Conservation (phyloP, 2,329 filamentous ascomycete genomes). For the Fusarium tricinctum region DNA sequence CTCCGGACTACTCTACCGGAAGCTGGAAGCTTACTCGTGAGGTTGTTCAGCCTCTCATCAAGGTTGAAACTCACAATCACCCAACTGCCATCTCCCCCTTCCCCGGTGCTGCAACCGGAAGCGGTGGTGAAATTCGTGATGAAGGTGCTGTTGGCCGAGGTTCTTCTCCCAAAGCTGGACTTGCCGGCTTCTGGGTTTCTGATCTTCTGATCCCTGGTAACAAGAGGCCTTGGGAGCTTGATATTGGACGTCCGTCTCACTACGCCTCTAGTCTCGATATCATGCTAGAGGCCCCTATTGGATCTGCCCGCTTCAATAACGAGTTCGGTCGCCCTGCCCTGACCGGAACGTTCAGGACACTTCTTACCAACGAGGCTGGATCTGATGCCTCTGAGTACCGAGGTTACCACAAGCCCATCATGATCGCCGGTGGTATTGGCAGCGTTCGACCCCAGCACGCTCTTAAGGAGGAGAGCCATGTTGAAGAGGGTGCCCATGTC, state of each 20-base stretch:
- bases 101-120: slow-evolving; percentile 92
- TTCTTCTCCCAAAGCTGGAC: slow-evolving; percentile 91
- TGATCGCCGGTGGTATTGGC: slow-evolving; percentile 96
- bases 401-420: slow-evolving; percentile 98
- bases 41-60: slow-evolving; percentile 86
- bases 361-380: slow-evolving; percentile 73
- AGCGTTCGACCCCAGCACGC: slow-evolving; percentile 93
- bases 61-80: slow-evolving; percentile 98
- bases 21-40: slow-evolving; percentile 92
- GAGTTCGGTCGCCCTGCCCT: slow-evolving; percentile 94
- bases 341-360: slow-evolving; percentile 90
- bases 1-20: slow-evolving; percentile 86
- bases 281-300: slow-evolving; percentile 97
- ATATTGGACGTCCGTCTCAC: slow-evolving; percentile 90
- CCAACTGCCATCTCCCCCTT: slow-evolving; percentile 96
- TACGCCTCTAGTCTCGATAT: slow-evolving; percentile 96
- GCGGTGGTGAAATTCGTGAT: slow-evolving; percentile 94
- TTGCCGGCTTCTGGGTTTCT: slow-evolving; percentile 94
- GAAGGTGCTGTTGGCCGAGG: slow-evolving; percentile 95
- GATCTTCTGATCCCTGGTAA: slow-evolving; percentile 91
- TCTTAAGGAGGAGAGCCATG: slow-evolving; percentile 83
- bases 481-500: slow-evolving; percentile 88
- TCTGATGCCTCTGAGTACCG: slow-evolving; percentile 74
- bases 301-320: slow-evolving; percentile 96
- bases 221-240: slow-evolving; percentile 88